Evolutionary conservation across 306 rosid species (phyloP).

Genomic region (Acacia confusa): DNA sequence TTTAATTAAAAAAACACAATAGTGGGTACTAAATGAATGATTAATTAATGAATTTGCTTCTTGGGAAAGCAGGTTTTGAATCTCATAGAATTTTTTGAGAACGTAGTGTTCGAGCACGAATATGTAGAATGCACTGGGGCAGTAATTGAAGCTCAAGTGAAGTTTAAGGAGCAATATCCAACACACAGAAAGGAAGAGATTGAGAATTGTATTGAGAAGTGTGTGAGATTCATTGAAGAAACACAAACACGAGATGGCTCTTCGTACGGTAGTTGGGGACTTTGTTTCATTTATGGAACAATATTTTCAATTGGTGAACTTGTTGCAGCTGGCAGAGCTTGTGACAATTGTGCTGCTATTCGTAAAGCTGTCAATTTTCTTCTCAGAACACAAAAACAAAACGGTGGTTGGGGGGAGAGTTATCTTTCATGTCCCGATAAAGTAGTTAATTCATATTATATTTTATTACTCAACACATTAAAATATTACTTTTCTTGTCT

Average conservation of each 20-base stretch:
- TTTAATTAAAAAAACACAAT: no score
- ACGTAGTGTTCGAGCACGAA: constrained; percentile 1
- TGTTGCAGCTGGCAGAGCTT: neutral
- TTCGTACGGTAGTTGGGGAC: neutral
- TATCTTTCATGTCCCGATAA: neutral
- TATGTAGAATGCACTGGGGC: constrained; percentile 33
- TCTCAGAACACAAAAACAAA: neutral
- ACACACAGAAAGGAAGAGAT: neutral
- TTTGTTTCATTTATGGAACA: neutral
- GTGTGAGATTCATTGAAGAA: neutral
- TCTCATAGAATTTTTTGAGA: neutral
- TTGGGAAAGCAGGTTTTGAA: neutral
- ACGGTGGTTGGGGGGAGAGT: neutral
- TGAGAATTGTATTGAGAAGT: neutral
- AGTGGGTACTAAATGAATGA: no score
- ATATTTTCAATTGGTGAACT: neutral
- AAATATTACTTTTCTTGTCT: no score
- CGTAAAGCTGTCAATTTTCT: neutral
- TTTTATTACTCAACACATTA: no score
- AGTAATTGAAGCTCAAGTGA: neutral
- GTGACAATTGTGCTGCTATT: neutral
- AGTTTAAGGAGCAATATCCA: neutral
- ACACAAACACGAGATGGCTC: neutral
- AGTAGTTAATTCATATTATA: neutral
- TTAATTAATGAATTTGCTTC: no score